These are phyloP conservation scores for Salvia sclarea DNA, from an alignment of 305 asterid genomes.

Conservation along the genomic window DNA sequence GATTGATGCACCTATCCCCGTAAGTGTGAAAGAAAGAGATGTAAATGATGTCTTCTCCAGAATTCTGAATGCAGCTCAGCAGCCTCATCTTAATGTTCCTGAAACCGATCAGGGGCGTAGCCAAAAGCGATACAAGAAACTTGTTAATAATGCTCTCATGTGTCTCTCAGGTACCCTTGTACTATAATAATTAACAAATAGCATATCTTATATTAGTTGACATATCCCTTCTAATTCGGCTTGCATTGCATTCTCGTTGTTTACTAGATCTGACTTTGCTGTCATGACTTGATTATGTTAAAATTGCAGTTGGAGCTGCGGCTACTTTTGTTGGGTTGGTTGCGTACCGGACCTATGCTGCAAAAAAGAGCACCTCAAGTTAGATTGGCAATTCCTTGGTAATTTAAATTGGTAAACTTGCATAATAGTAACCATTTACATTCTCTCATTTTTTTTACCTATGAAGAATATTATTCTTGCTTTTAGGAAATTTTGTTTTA, in stretches of 20 bases:
- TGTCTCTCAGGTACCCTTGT: conserved; percentile 67
- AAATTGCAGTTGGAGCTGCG: conserved; percentile 85
- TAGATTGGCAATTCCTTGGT: conserved; percentile 45
- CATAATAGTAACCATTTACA: background rate
- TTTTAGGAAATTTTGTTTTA: background rate
- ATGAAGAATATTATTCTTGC: conserved; percentile 4
- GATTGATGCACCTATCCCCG: conserved; percentile 80
- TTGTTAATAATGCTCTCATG: conserved; percentile 65
- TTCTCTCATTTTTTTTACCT: background rate
- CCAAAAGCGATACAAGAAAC: conserved; percentile 58
- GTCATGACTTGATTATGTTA: conserved; percentile 30
- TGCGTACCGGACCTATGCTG: conserved; percentile 76
- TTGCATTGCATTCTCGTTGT: background rate
- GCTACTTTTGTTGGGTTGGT: conserved; percentile 79
- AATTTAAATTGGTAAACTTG: conserved; percentile 28
- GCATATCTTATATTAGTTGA: background rate
- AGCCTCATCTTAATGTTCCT: conserved; percentile 82
- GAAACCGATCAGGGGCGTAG: conserved; percentile 84
- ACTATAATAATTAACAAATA: background rate
- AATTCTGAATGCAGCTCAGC: conserved; percentile 81
- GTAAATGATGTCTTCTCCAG: conserved; percentile 72
- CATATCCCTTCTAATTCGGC: background rate
- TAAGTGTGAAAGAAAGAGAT: conserved; percentile 86
- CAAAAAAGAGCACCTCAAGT: conserved; percentile 71
- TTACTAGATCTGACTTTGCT: conserved; percentile 6